Percentiles rank a stretch among this genome's conserved stretches.
These are phyloP conservation scores for Boletus vermiculosoides DNA, from an alignment of 768 basidiomycete species.

Conservation along the genomic window DNA sequence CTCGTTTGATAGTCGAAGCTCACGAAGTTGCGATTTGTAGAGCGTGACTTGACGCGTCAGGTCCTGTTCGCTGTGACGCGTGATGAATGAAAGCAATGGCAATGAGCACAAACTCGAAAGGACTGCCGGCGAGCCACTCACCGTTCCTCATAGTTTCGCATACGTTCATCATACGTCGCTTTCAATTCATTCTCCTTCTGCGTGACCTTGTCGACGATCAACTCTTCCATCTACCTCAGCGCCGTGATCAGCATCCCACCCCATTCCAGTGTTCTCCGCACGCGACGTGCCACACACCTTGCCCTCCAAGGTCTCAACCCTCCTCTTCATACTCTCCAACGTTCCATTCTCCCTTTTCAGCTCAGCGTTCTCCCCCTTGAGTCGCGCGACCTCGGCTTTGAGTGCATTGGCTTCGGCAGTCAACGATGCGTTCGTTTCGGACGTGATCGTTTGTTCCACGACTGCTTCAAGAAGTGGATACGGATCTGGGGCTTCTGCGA, in stretches of 20 bases:
- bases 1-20: conserved; percentile 88
- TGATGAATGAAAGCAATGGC: neutral
- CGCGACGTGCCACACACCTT: conserved; percentile 50
- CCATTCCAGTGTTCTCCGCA: neutral
- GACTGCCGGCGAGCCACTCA: conserved; percentile 33
- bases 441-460: conserved; percentile 92
- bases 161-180: conserved; percentile 93
- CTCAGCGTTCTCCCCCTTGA: conserved; percentile 81
- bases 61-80: conserved; percentile 74
- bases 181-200: conserved; percentile 97
- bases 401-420: conserved; percentile 72
- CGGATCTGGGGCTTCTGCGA: conserved; percentile 97
- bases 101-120: neutral
- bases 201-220: conserved; percentile 83
- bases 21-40: conserved; percentile 84
- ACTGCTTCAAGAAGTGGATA: conserved; percentile 95
- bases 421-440: conserved; percentile 30
- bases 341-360: conserved; percentile 68
- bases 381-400: conserved; percentile 66
- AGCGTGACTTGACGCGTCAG: conserved; percentile 89
- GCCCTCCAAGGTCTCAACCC: conserved; percentile 76
- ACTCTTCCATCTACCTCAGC: conserved; percentile 83
- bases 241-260: neutral
- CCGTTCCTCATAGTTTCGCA: conserved; percentile 97
- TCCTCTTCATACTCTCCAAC: conserved; percentile 71